phyloP scores from a whole-genome alignment of 2,329 filamentous ascomycete genomes.

The Mariannaea sp. region DNA sequence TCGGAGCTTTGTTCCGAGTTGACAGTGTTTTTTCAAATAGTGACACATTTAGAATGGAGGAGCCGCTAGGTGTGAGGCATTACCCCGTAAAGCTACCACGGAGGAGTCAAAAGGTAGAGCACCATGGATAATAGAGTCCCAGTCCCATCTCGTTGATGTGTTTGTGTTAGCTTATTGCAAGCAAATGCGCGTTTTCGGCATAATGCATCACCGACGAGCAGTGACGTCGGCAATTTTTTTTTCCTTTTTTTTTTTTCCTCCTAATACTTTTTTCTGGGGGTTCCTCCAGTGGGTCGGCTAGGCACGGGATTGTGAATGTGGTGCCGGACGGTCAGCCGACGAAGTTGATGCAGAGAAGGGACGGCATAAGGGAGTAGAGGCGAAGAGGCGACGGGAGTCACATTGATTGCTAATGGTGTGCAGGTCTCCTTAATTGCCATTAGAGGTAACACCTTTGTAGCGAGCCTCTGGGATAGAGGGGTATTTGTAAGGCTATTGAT shows the following conservation, averaged over 20 bases:
- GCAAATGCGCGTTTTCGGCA: background rate
- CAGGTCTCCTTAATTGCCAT: background rate
- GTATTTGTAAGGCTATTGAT: background rate
- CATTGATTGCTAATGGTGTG: background rate
- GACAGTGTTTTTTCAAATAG: background rate
- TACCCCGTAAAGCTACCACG: background rate
- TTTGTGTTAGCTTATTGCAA: conserved; percentile 12
- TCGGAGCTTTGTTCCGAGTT: conserved; percentile 2
- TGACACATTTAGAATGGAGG: background rate
- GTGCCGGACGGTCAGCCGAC: conserved; percentile 23
- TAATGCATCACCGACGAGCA: conserved; percentile 17
- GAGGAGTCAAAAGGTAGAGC: too few species aligned
- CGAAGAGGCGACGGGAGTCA: background rate
- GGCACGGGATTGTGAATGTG: conserved; percentile 32
- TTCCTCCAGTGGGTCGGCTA: conserved; percentile 30
- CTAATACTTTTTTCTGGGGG: too few species aligned
- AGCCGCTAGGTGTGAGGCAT: background rate
- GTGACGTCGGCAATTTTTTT: conserved; percentile 36
- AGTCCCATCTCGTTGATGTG: background rate
- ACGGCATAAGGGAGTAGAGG: background rate
- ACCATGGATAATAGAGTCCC: too few species aligned
- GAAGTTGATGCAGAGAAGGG: conserved; percentile 21
- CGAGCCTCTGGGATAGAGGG: background rate
- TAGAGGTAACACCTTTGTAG: too few species aligned
- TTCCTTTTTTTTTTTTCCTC: too few species aligned